These are phyloP conservation scores for Penicillium odoratum DNA, from an alignment of 495 filamentous ascomycete species.

Conservation along the genomic window DNA sequence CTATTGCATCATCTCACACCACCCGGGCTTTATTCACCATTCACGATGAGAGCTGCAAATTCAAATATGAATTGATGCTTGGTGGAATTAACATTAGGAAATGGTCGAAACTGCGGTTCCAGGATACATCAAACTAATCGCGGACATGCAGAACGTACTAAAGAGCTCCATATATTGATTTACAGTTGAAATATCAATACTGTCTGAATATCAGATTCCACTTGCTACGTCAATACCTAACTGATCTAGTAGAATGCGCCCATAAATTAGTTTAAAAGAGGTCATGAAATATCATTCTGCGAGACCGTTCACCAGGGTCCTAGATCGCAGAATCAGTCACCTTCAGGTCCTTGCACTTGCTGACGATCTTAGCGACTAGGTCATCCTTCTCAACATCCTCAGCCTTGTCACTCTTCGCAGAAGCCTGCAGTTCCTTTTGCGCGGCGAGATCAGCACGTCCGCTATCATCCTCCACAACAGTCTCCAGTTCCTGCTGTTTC, in stretches of 20 bases:
- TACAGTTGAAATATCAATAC: no score
- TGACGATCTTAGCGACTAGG: background rate
- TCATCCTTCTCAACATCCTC: background rate
- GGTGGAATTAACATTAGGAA: no score
- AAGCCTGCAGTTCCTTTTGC: background rate
- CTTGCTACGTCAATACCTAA: background rate
- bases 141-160: no score
- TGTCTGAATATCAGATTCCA: background rate
- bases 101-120: no score
- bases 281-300: background rate
- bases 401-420: background rate
- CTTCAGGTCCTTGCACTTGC: background rate
- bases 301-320: background rate
- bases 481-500: background rate
- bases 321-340: background rate
- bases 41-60: no score
- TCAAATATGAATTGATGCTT: no score
- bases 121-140: no score
- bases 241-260: background rate
- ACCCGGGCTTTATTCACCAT: background rate
- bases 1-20: conserved; percentile 17
- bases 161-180: no score
- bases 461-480: background rate
- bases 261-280: background rate
- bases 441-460: background rate